A percentile compares a stretch with the other conserved stretches of the same genome.
Evolutionary conservation across 2,329 filamentous ascomycete genomes (phyloP).

Genomic region (Biscogniauxia mediterranea): DNA sequence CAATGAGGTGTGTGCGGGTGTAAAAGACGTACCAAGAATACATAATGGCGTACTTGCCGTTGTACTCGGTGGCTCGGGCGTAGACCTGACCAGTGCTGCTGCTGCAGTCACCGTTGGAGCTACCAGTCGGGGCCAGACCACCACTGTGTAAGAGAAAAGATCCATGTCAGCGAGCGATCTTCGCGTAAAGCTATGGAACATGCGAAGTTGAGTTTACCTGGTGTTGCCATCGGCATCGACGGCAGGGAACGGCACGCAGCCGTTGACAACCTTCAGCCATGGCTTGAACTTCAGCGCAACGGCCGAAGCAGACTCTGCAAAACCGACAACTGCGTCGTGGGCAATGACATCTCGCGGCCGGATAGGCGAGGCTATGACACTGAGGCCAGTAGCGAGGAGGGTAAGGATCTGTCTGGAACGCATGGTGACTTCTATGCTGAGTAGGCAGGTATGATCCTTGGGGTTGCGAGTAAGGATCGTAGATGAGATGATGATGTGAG

Average conservation of each 20-base stretch:
- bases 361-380: constrained; percentile 16
- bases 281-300: constrained; percentile 50
- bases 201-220: constrained; percentile 15
- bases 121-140: constrained; percentile 30
- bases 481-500: not conserved
- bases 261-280: constrained; percentile 49
- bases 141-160: constrained; percentile 17
- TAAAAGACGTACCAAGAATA: constrained; percentile 29
- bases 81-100: constrained; percentile 36
- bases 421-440: constrained; percentile 10
- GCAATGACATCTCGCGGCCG: constrained; percentile 26
- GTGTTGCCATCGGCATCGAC: constrained; percentile 48
- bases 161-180: not conserved
- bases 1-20: constrained; percentile 6
- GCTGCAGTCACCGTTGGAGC: constrained; percentile 27
- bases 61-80: constrained; percentile 27
- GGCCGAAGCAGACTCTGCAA: constrained; percentile 50
- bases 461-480: not conserved
- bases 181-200: not conserved
- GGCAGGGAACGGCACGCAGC: constrained; percentile 58
- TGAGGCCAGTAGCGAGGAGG: constrained; percentile 10
- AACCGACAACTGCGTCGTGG: constrained; percentile 46
- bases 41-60: constrained; percentile 32
- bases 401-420: constrained; percentile 11
- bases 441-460: not conserved